phyloP scores from a whole-genome alignment of 1,284 basidiomycete species.

The Leccinum subspadiceum region DNA sequence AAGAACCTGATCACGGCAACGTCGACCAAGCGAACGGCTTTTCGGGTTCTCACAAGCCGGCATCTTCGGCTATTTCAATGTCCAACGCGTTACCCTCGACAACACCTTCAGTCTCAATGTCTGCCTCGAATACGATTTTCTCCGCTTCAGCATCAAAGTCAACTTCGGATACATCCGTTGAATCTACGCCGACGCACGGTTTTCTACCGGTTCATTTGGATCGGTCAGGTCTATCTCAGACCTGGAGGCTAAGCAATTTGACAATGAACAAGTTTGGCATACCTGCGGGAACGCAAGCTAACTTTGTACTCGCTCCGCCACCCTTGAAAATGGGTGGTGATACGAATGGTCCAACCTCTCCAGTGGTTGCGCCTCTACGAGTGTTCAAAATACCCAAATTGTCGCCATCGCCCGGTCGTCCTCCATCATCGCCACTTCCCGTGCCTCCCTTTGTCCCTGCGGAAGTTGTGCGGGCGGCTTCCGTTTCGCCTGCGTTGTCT shows the following conservation, averaged over 20 bases:
- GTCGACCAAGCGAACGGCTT: constrained; percentile 4
- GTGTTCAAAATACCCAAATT: constrained; percentile 26
- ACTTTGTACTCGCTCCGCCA: constrained; percentile 26
- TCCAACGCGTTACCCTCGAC: constrained; percentile 3
- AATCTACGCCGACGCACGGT: constrained; percentile 15
- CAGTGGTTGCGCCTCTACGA: constrained; percentile 25
- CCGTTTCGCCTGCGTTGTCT: constrained; percentile 20
- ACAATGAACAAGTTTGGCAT: constrained; percentile 12
- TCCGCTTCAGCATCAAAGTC: constrained; percentile 14
- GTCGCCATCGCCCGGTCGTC: constrained; percentile 19
- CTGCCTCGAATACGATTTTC: constrained; percentile 4
- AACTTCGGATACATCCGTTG: constrained; percentile 14
- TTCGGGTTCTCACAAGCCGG: not conserved
- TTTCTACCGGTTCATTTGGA: constrained; percentile 17
- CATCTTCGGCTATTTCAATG: constrained; percentile 5
- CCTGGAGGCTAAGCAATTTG: constrained; percentile 22
- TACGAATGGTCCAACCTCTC: constrained; percentile 2
- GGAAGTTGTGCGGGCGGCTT: constrained; percentile 3
- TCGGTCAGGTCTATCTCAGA: constrained; percentile 28
- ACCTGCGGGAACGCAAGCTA: constrained; percentile 2
- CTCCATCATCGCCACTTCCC: constrained; percentile 20
- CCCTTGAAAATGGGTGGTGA: constrained; percentile 21
- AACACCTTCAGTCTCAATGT: not conserved
- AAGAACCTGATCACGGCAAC: constrained; percentile 12
- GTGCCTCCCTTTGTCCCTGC: constrained; percentile 5